Base-by-base conservation (phyloP, 805 yeast species). In the Wickerhamiella brachini region DNA sequence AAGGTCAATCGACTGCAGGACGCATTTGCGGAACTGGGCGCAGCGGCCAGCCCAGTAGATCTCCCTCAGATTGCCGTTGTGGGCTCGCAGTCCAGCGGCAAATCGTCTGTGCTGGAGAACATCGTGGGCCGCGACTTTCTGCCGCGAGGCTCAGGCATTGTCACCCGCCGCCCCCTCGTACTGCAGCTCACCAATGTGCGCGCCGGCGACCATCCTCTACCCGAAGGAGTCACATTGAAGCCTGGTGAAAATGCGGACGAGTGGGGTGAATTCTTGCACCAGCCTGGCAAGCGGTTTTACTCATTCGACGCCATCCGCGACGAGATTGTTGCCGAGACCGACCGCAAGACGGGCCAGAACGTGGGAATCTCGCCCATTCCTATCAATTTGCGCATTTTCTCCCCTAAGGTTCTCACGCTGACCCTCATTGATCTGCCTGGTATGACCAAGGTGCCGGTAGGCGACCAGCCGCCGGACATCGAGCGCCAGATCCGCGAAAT, bases 371-470 rank as follows among this genome's bases (percentile, higher is more conserved):
- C 95, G 17, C 76, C 95, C 7, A 81, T 80, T 17, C 98, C 98
- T 45, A 93, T 93, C 65, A 90, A 93, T 68, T 75, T 93, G 65
- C 81, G 95, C 66, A 83, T 93, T 54, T 89, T 77, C 68, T 87
- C 96, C 23, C 97, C 98, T 21, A 88, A 87, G 60, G 97, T 90
- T 45, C 74, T 90, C 57, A 89, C 96, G 18, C 77, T 90, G 65
- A 93, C 98, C 7, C 76, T 93, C 61, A 97, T 93, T 42, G 98
- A 93, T 70, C 76, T 93, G 62, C 98, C 98, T 9, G 98, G 98
- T 54, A 77, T 93, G 62, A 93, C 98, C 42, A 93, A 93, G 66
- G 98, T 93, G 39, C 98, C 98, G 3, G 96, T 93, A 51, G 98
- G 98, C 48, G 98, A 93, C 70, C 98, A 93, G 70, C 98, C 98